phyloP scores from a whole-genome alignment of 306 rosid species.

The Malus domestica region DNA sequence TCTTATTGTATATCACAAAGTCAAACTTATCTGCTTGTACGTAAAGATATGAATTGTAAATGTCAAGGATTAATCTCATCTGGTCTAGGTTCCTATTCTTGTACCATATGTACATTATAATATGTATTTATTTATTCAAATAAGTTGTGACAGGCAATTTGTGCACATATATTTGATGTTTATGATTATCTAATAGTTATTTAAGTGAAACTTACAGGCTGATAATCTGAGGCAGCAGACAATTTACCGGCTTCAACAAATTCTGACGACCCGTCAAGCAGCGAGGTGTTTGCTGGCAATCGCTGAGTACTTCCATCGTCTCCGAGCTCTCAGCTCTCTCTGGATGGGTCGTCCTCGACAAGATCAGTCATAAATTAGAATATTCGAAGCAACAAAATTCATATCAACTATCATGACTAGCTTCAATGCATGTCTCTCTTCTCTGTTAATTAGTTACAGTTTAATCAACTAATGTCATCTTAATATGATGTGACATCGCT shows the following conservation, averaged over 20 bases:
- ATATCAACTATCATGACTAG: background rate
- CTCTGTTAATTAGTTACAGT: background rate
- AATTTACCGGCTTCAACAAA: conserved; percentile 54
- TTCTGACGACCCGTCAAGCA: conserved; percentile 78
- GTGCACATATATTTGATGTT: background rate
- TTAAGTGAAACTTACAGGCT: conserved; percentile 46
- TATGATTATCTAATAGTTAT: background rate
- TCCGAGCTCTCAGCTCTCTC: conserved; percentile 82
- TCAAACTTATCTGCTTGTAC: background rate
- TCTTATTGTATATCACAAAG: background rate
- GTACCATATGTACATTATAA: background rate
- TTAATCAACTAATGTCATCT: background rate
- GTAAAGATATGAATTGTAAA: background rate
- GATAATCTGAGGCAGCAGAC: conserved; percentile 76
- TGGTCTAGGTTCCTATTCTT: background rate
- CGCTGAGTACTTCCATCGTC: conserved; percentile 80
- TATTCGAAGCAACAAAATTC: background rate
- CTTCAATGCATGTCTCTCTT: background rate
- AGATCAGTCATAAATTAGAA: conserved; percentile 26
- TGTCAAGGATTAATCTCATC: background rate
- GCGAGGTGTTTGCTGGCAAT: conserved; percentile 83
- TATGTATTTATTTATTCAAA: background rate
- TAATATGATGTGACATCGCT: background rate
- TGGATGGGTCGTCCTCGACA: conserved; percentile 84
- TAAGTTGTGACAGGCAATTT: background rate